Evolutionary conservation across 306 rosid genomes (phyloP), one percentile per base, ranked within the genome.

Genomic region (Albizia julibrissin): DNA sequence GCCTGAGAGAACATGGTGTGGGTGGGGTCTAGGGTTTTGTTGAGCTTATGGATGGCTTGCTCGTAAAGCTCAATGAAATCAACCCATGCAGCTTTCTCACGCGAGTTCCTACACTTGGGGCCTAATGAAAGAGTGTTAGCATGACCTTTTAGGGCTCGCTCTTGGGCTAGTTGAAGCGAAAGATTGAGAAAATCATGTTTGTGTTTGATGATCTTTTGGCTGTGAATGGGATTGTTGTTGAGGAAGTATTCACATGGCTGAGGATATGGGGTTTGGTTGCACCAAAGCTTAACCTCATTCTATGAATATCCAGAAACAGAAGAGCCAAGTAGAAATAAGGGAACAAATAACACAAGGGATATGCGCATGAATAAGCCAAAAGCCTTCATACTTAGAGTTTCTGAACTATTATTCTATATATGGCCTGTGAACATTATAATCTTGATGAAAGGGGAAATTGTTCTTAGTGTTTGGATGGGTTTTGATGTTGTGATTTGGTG

Each of bases 211-310:
- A 87, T 69, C 14, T 24, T 1, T 26, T 13, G 19, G 22, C 33
- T 2, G 19, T 8, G 46, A 47, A 9, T 7, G 5, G 29, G 78
- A 65, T 85, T 77, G 3, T 79, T 29, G 83, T 43, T 74, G 15
- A 90, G 79, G 71, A 83, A 85, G 27, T 85, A 74, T 66, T 90
- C 89, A 16, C 97, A 67, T 91, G 94, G 81, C 83, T 69, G 14
- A 67, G 94, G 94, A 78, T 89, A 56, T 1, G 97, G 97, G 10
- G 97, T 90, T 85, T 92, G 88, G 83, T 72, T 80, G 24, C 97
- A 92, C 94, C 94, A 90, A 0, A 19, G 24, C 43, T 86, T 87
- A 1, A 86, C 14, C 15, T 90, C 91, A 11, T 78, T 46, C 52
- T 5, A 46, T 46, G 52, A 46, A 46, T 46, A 46, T 6, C 52